Conservation (phyloP, 257 asterid species). For the Lycium barbarum region DNA sequence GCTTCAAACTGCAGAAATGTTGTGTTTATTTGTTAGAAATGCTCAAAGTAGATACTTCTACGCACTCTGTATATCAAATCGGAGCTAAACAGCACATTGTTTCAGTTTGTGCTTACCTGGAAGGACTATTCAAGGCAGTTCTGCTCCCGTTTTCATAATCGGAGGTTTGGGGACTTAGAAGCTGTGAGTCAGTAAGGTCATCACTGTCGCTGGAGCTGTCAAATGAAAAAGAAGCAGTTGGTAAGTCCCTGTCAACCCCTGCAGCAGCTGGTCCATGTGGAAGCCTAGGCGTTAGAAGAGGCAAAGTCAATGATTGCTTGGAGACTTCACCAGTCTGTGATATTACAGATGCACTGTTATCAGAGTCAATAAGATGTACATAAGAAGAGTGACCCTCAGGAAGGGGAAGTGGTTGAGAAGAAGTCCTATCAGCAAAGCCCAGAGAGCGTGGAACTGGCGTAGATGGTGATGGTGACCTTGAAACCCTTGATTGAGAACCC, state of each 20-base stretch:
- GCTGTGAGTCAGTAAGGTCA: slow-evolving; percentile 49
- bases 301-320: slow-evolving; percentile 35
- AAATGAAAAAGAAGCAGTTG: slow-evolving; percentile 45
- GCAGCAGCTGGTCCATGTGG: slow-evolving; percentile 36
- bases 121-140: slow-evolving; percentile 54
- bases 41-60: background rate
- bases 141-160: slow-evolving; percentile 50
- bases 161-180: slow-evolving; percentile 55
- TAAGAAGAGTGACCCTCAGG: slow-evolving; percentile 39
- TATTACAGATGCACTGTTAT: slow-evolving; percentile 38
- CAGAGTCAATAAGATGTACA: slow-evolving; percentile 35
- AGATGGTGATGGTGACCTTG: slow-evolving; percentile 46
- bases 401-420: slow-evolving; percentile 62
- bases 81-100: slow-evolving; percentile 1
- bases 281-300: slow-evolving; percentile 40
- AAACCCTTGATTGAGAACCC: slow-evolving; percentile 45
- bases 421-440: slow-evolving; percentile 44
- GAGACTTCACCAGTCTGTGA: slow-evolving; percentile 39
- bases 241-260: slow-evolving; percentile 45
- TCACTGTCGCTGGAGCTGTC: slow-evolving; percentile 57
- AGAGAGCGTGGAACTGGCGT: slow-evolving; percentile 46
- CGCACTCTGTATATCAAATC: background rate
- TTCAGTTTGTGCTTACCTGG: slow-evolving; percentile 48
- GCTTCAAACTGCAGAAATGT: slow-evolving; percentile 41
- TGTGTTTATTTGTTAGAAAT: slow-evolving; percentile 11